Conservation (phyloP, 2,329 filamentous ascomycete species). For the Colletotrichum godetiae region DNA sequence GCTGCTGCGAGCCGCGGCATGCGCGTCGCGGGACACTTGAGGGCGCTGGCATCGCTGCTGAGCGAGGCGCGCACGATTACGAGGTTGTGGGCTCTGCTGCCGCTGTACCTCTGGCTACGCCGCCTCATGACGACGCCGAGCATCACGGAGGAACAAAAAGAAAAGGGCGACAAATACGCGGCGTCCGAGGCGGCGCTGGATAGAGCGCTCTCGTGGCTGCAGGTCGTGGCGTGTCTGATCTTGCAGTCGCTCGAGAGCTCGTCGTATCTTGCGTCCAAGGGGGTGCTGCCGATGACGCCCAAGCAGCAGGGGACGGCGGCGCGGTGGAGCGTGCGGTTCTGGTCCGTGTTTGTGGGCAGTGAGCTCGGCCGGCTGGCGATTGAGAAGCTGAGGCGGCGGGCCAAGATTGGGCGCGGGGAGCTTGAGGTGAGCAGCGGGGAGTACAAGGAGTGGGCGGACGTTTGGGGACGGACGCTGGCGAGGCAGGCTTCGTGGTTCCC, state of each 20-base stretch:
- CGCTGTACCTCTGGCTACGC: constrained; percentile 76
- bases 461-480: constrained; percentile 75
- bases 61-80: constrained; percentile 78
- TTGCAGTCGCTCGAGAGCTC: constrained; percentile 89
- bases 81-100: constrained; percentile 81
- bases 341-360: constrained; percentile 81
- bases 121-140: constrained; percentile 53
- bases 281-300: constrained; percentile 70
- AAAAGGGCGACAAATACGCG: constrained; percentile 48
- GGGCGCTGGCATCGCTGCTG: constrained; percentile 72
- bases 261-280: constrained; percentile 80
- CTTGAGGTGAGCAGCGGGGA: constrained; percentile 48
- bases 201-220: constrained; percentile 69
- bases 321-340: constrained; percentile 81
- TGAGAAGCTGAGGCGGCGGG: constrained; percentile 54
- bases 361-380: constrained; percentile 76
- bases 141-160: constrained; percentile 43
- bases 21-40: constrained; percentile 63
- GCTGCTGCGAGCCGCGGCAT: constrained; percentile 57
- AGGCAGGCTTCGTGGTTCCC: constrained; percentile 83
- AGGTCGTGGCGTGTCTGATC: constrained; percentile 73
- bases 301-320: constrained; percentile 71
- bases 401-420: constrained; percentile 37
- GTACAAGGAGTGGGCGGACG: constrained; percentile 57
- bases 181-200: constrained; percentile 51